Conservation (phyloP, 257 asterid species). For the Datura wrightii region DNA sequence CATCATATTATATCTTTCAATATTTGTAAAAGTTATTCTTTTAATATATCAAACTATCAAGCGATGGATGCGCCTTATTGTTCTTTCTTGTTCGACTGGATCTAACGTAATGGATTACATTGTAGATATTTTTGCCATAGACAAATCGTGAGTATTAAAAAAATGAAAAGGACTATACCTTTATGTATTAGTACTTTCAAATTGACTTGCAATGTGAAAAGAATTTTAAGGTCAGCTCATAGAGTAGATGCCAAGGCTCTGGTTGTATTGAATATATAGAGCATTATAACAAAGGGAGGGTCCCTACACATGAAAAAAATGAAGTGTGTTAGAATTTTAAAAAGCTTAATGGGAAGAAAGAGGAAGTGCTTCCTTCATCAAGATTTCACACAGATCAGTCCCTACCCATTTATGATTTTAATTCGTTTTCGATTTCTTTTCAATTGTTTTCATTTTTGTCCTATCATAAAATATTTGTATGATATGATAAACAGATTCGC, state of each 20-base stretch:
- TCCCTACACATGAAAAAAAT: background rate
- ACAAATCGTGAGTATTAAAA: background rate
- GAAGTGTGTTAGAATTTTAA: background rate
- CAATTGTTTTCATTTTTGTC: too few relatives aligned
- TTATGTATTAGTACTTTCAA: background rate
- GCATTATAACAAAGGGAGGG: background rate
- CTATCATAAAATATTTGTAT: too few relatives aligned
- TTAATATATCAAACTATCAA: background rate
- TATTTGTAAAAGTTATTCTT: background rate
- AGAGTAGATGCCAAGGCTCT: background rate
- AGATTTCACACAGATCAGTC: background rate
- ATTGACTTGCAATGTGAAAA: constrained; percentile 10
- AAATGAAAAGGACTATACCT: background rate
- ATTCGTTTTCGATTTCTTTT: background rate
- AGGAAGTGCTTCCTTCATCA: background rate
- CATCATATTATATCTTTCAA: too few relatives aligned
- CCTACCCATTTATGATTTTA: background rate
- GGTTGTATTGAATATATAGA: background rate
- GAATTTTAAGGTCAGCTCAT: constrained; percentile 1
- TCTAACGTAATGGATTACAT: background rate
- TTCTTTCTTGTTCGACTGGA: background rate
- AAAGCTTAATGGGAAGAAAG: background rate
- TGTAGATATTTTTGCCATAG: background rate
- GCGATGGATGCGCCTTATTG: background rate
- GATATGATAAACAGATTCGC: too few relatives aligned